Percentiles rank a stretch among this genome's conserved stretches.
These are phyloP conservation scores for Aspergillus brasiliensis DNA, from an alignment of 2,329 filamentous ascomycete genomes.

Conservation along the genomic window DNA sequence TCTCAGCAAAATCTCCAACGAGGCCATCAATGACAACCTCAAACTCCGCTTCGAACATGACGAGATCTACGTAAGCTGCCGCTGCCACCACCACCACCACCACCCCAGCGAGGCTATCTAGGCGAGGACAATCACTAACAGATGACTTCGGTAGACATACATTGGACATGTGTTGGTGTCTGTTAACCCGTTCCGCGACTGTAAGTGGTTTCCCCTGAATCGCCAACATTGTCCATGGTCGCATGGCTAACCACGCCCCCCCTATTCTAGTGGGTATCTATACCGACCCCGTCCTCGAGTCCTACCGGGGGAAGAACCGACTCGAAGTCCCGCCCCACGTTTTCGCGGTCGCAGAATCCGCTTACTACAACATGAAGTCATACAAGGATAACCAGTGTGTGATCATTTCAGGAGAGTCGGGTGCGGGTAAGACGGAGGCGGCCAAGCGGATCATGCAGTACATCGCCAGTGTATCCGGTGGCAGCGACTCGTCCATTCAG, in stretches of 20 bases:
- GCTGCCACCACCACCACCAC: background rate
- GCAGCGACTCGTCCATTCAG: conserved; percentile 81
- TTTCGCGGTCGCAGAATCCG: conserved; percentile 91
- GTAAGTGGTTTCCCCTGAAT: conserved; percentile 47
- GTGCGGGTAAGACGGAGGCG: conserved; percentile 96
- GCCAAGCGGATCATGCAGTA: conserved; percentile 99
- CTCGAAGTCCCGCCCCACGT: conserved; percentile 93
- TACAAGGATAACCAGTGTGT: conserved; percentile 99
- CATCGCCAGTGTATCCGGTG: conserved; percentile 94
- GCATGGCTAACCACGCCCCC: conserved; percentile 38
- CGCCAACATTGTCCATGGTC: background rate
- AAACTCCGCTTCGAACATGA: conserved; percentile 97
- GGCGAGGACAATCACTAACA: conserved; percentile 15
- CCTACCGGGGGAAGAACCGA: conserved; percentile 95
- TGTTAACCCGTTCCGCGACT: conserved; percentile 95
- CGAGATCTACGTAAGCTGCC: conserved; percentile 78
- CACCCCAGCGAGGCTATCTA: background rate
- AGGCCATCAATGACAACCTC: conserved; percentile 98
- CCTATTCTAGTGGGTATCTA: conserved; percentile 77
- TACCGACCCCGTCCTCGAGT: conserved; percentile 88
- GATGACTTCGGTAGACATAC: conserved; percentile 67
- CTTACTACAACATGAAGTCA: conserved; percentile 99
- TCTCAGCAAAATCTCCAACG: conserved; percentile 97
- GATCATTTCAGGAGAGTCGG: conserved; percentile 98
- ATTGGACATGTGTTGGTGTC: conserved; percentile 99